Evolutionary conservation across 345 rosid species (phyloP).

Genomic region (Moricandia arvensis): DNA sequence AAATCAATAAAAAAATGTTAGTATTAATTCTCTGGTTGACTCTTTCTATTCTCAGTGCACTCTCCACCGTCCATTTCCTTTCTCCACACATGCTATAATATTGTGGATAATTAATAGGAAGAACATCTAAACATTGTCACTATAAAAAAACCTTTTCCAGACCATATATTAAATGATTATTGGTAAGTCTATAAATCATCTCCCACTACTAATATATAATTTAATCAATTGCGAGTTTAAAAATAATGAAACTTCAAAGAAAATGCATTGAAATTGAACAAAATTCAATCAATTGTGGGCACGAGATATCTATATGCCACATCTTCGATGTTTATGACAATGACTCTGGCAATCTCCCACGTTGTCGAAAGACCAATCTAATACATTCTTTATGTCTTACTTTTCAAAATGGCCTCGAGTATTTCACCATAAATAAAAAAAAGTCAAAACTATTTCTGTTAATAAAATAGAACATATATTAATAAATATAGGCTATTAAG

Average conservation of each 20-base stretch:
- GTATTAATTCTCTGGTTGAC: constrained; percentile 23
- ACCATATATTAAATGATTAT: not conserved
- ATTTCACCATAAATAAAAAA: not conserved
- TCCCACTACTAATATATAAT: constrained; percentile 1
- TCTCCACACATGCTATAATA: constrained; percentile 23
- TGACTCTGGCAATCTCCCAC: constrained; percentile 26
- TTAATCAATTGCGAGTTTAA: constrained; percentile 2
- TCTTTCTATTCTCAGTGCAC: constrained; percentile 34
- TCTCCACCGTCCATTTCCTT: constrained; percentile 38
- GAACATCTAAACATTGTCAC: constrained; percentile 3
- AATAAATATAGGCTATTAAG: not conserved
- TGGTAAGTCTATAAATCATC: constrained; percentile 13
- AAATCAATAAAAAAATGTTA: not conserved
- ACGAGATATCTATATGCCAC: constrained; percentile 26
- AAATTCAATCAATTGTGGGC: constrained; percentile 29
- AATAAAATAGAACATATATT: not conserved
- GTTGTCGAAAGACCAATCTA: not conserved
- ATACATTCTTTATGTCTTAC: not conserved
- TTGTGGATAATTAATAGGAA: constrained; percentile 9
- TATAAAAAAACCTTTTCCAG: not conserved
- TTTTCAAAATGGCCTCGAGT: constrained; percentile 21
- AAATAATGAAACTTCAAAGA: not conserved
- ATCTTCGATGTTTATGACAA: constrained; percentile 18
- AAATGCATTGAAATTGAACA: constrained; percentile 28
- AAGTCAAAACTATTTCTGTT: not conserved